A percentile compares a stretch with the other conserved stretches of the same genome.
These are phyloP conservation scores for Fennellomyces sp. DNA, from an alignment of 371 early-diverging fungal genomes.

Conservation along the genomic window DNA sequence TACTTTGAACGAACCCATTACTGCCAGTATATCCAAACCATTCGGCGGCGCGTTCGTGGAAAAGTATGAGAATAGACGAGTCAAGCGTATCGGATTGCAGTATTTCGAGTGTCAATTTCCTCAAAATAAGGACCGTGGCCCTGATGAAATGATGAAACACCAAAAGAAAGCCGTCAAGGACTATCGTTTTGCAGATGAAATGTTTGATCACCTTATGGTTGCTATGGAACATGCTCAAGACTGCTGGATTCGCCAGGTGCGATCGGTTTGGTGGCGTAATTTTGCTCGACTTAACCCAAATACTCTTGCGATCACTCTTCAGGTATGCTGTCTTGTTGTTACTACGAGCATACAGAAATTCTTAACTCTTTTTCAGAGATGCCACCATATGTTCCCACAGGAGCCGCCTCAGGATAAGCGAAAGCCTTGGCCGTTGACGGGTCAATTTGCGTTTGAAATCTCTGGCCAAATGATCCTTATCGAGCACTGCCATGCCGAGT, in stretches of 20 bases:
- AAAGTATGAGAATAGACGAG: constrained; percentile 34
- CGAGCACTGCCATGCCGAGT: constrained; percentile 41
- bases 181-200: constrained; percentile 52
- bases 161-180: constrained; percentile 41
- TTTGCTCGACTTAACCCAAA: constrained; percentile 38
- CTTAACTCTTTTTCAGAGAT: constrained; percentile 13
- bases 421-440: constrained; percentile 28
- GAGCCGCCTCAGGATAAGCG: constrained; percentile 10
- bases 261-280: constrained; percentile 50
- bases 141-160: constrained; percentile 39
- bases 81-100: constrained; percentile 40
- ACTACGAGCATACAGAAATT: neutral
- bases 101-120: constrained; percentile 43
- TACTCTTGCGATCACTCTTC: constrained; percentile 40
- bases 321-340: too few relatives aligned
- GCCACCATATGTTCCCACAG: constrained; percentile 30
- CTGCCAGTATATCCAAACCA: constrained; percentile 27
- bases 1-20: constrained; percentile 45
- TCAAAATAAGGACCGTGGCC: constrained; percentile 33
- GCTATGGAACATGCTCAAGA: constrained; percentile 41
- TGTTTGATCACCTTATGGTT: constrained; percentile 47
- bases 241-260: constrained; percentile 40
- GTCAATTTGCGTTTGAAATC: constrained; percentile 56
- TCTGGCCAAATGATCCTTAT: constrained; percentile 48
- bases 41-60: constrained; percentile 50